These are phyloP conservation scores for Euphorbia celastroides DNA, from an alignment of 441 rosid species.

Conservation along the genomic window DNA sequence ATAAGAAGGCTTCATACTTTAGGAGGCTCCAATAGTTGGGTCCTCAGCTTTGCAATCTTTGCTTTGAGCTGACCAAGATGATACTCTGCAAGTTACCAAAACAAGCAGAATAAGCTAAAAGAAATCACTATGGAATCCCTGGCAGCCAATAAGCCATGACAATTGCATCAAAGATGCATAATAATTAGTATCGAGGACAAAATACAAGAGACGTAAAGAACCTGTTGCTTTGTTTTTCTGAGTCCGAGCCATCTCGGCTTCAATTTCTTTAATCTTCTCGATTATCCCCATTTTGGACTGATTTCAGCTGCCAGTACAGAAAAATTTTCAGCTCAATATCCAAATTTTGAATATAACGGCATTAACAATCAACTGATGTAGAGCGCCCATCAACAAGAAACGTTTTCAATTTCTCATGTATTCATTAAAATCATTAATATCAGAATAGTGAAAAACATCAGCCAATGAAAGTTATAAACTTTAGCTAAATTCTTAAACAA, in stretches of 20 bases:
- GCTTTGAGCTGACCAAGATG: conserved; percentile 99
- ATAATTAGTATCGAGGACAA: neutral
- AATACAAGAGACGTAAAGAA: conserved; percentile 9
- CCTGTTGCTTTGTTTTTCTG: conserved; percentile 99
- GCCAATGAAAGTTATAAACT: neutral
- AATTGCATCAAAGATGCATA: too few species aligned
- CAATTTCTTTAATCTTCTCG: conserved; percentile 96
- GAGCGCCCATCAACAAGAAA: neutral
- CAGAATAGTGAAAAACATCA: neutral
- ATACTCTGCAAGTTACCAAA: conserved; percentile 50
- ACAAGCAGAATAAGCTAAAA: neutral
- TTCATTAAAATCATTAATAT: neutral
- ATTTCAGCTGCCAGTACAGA: conserved; percentile 20
- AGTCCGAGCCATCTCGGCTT: conserved; percentile 99
- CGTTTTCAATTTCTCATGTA: neutral
- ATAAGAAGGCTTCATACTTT: conserved; percentile 44
- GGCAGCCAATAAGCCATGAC: too few species aligned
- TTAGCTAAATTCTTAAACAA: neutral
- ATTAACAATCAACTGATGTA: neutral
- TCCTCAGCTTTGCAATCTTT: conserved; percentile 96
- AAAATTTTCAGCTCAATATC: neutral
- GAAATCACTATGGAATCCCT: too few species aligned
- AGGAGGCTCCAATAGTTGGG: conserved; percentile 95
- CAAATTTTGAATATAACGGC: neutral
- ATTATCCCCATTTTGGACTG: conserved; percentile 78